Evolutionary conservation across 2,329 filamentous ascomycete genomes (phyloP), one percentile per base, ranked within the genome.

Genomic region (Biscogniauxia mediterranea): DNA sequence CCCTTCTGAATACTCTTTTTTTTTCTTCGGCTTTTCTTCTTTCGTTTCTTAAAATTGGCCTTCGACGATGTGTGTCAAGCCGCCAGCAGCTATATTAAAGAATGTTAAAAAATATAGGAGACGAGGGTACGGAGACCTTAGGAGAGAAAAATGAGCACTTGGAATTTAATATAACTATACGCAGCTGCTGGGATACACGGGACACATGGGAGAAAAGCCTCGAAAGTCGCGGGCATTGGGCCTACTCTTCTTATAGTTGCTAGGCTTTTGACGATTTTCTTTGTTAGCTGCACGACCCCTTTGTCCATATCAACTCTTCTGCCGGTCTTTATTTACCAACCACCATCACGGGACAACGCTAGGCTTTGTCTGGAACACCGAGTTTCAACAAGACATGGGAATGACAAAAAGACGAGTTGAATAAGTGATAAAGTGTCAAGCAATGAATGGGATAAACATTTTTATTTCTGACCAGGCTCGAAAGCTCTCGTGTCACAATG

Each of bases 51-150:
- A 50, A 26, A 57, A 66, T 58, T 56, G 68, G 65, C 64, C 67
- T 71, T 67, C 64, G 65, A 68, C 65, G 52, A 64, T 60, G 57
- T 49, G 58, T 65, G 62, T 67, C 67, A 65, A 71, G 69, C 70
- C 67, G 70, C 70, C 70, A 70, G 70, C 70, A 73, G 70, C 70
- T 68, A 68, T 60, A 55, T 56, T n/a, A 60, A 60, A 56, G 59
- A 69, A 64, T 60, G 57, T 23, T 56, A 66, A 64, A 57, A 54
- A 62, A 63, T 67, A 62, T 66, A 62, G 56, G 57, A 63, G 23
- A 52, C 4, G 17, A 23, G 52, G n/a, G 21, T 15, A 11, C n/a
- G 19, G 50, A 54, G 59, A 61, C 55, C 46, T 56, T 64, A 63
- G 52, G 64, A 64, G 64, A 69, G 65, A 32, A 28, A 28, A 68